Base-by-base conservation (phyloP, 2,329 filamentous ascomycete species). In the Aspergillus unguis region DNA sequence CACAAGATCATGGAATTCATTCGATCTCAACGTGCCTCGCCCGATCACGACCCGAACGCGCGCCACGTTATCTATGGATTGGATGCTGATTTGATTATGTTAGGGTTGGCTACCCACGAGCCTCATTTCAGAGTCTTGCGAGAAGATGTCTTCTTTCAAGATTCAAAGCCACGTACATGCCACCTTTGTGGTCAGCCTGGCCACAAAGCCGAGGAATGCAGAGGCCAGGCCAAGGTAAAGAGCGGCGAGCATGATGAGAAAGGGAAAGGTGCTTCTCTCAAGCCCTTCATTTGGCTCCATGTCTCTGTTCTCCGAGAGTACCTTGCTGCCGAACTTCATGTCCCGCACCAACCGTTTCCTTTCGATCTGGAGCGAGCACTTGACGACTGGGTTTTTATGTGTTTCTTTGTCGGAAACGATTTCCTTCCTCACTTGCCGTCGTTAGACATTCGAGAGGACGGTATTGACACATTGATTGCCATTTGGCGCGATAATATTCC, bases 1-100 rank as follows among this genome's bases (percentile, higher is more conserved):
- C 94, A 99, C 73, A 99, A 99, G 74, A 97, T 99, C 67, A 99
- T 99, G 94, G 86, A 94, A 62, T 99, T 97, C 70, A 84, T 99
- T 60, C 86, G 94, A 65, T 96, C 92, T 35, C 95, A 99, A 73
- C 85, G 94, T 65, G 84, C 88, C 45, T 94, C 90, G 48, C 87
- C 92, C 4, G 87, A 95, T 59, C 91, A 99, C 71, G 87, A 99
- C 66, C 94, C 94, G 26, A 97, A 99, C 71, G 97, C 94, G 25
- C 88, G 89, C 56, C 94, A 99, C 75, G 95, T 99, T 64, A 96
- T 99, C 57, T 99, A 99, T 69, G 94, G 94, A 45, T 80, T 99
- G 61, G 94, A 99, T 77, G 95, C 94, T 55, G 94, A 99, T 80
- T 79, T 99, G 61, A 99, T 99, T 75, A 99, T 99, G 94, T 79